Base-by-base conservation (phyloP, 139 green algal genomes). In the Closterium sp. region DNA sequence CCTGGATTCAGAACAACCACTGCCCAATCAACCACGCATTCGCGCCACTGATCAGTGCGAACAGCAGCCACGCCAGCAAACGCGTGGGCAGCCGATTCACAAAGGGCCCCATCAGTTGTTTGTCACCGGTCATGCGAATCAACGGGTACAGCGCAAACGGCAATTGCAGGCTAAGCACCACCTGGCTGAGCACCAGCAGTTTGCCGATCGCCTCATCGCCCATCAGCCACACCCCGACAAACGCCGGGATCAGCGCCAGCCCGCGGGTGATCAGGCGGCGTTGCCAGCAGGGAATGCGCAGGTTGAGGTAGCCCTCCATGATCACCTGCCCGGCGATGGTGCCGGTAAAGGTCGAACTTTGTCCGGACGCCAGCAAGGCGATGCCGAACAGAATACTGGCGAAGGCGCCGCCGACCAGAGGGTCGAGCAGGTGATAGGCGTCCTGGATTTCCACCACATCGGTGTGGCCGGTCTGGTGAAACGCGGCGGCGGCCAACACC, bases 321-420 rank as follows among this genome's bases (percentile, higher is more conserved):
- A 97, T 95, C 87, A 96, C 96, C 94, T 97, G 96, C 38, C 96
- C 95, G 1, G 96, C 95, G 93, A 97, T 96, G 38, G 96, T 96
- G 30, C 95, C 95, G 0, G 96, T 97, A 92, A 97, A 97, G 85
- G 95, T 97, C 93, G 89, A 95, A 90, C 89, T 95, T 91, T 97
- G 96, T 30, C 91, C 94, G 30, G 86, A 83, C 3, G 92, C 90
- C 16, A 95, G 89, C 36, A 95, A 83, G n/a, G 88, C 90, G 12
- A 90, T 55, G 32, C 64, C 92, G 55, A 91, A 94, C 3, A 92
- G 69, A 16, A 85, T 33, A 12, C 21, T 12, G 16, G 94, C 95
- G 0, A 90, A 95, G 23, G 92, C 90, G 28, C 81, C 87, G 43
- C 95, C 95, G n/a, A 96, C 87, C 2, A 93, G 90, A 0, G 88